Evolutionary conservation across 306 rosid genomes (phyloP).

Genomic region (Delonix regia): DNA sequence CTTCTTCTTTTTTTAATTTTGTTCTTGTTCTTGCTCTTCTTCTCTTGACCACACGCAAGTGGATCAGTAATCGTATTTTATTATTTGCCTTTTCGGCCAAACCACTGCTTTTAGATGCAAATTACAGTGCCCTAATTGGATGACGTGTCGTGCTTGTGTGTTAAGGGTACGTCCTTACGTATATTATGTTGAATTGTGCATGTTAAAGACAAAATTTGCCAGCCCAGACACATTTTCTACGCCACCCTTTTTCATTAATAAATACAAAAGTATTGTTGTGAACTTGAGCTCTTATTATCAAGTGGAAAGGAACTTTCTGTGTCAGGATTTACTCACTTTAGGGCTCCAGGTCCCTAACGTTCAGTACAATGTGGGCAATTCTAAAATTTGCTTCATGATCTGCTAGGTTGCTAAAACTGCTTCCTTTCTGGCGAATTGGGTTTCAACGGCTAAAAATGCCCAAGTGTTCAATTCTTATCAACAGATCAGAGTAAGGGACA

Average conservation of each 20-base stretch:
- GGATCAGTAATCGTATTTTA: conserved; percentile 47
- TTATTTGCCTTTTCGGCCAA: conserved; percentile 37
- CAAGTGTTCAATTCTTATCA: not conserved
- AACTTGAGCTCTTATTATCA: conserved; percentile 39
- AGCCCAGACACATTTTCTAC: conserved; percentile 41
- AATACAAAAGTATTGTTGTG: conserved; percentile 38
- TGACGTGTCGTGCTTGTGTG: conserved; percentile 14
- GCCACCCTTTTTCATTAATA: conserved; percentile 30
- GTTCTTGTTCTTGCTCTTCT: conserved; percentile 25
- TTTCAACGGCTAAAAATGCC: not conserved
- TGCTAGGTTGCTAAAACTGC: not conserved
- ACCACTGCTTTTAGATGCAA: conserved; percentile 45
- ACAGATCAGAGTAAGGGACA: not conserved
- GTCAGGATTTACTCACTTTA: conserved; percentile 22
- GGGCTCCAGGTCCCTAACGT: not conserved
- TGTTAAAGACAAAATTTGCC: conserved; percentile 58
- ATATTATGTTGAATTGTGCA: conserved; percentile 47
- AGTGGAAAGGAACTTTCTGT: conserved; percentile 34
- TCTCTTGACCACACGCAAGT: conserved; percentile 45
- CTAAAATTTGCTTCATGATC: not conserved
- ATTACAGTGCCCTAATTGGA: conserved; percentile 42
- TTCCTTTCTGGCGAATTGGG: conserved; percentile 19
- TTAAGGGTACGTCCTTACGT: conserved; percentile 45
- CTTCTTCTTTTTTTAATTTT: conserved; percentile 40
- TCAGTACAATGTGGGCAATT: conserved; percentile 21